Base-by-base conservation (phyloP, 108 stramenopile genomes). In the Nannochloropsis gaditana region DNA sequence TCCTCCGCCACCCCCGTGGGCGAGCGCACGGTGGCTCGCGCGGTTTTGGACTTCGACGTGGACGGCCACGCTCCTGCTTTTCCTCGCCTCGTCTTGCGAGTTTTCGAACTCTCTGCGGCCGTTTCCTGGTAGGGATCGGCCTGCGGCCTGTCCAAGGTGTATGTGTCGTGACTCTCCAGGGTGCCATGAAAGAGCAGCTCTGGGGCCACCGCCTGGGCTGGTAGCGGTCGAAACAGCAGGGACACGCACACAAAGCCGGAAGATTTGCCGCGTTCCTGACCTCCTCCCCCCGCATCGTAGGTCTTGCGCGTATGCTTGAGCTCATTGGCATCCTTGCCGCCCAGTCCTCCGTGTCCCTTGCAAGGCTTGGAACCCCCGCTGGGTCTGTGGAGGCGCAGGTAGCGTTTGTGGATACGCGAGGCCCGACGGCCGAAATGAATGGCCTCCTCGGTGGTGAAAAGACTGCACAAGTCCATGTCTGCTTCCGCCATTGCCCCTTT, bases 251-350 rank as follows among this genome's bases (percentile, higher is more conserved):
- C 5, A n/a, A 73, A 73, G 3, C 59, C 59, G 59, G 15, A 73
- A 6, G 59, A 73, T n/a, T 73, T 73, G n/a, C 19, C 15, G 19
- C n/a, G 15, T 6, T n/a, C 59, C 6, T 15, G n/a, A 15, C n/a
- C n/a, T 73, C 59, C 59, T n/a, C 59, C 59, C 59, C n/a, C 59
- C 59, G n/a, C 8, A 73, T 73, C 59, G 59, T n/a, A 15, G 59
- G 19, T 2, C 6, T 73, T 73, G 4, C 59, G 59, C 15, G 19
- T 73, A 31, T 31, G 31, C 31, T 31, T 31, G 31, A 31, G 31
- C 31, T 31, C 31, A 31, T 31, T 31, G 31, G 31, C 31, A 31
- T 31, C 31, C 59, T 73, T 73, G 19, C 59, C 59, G 19, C 59
- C 59, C 15, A n/a, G 3, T 73, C 59, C 59, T 73, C 59, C 59